A percentile compares a stretch with the other conserved stretches of the same genome.
phyloP scores from a whole-genome alignment of 441 rosid genomes.

The Metrosideros polymorpha region DNA sequence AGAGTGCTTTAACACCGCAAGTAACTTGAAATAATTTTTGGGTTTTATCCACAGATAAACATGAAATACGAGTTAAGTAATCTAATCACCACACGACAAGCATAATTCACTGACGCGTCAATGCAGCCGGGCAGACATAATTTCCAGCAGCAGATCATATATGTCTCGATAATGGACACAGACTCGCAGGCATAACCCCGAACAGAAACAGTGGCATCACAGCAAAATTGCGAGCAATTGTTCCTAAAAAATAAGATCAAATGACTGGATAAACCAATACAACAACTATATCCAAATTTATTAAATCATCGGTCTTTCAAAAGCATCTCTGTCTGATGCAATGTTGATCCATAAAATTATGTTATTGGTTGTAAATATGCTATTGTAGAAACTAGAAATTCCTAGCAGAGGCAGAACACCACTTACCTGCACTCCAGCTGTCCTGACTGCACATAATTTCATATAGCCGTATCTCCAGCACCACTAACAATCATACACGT shows the following conservation, averaged over 20 bases:
- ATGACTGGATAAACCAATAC: background rate
- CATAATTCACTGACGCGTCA: background rate
- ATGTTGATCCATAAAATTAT: background rate
- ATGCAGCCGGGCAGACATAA: background rate
- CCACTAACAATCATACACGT: background rate
- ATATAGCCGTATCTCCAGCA: rapidly evolving
- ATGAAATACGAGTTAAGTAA: no score
- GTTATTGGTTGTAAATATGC: background rate
- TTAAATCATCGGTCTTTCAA: background rate
- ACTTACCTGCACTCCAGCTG: background rate
- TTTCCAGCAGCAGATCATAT: background rate
- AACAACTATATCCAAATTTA: background rate
- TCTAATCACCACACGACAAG: no score
- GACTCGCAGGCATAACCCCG: background rate
- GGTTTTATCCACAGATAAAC: no score
- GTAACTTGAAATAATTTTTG: no score
- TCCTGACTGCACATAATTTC: background rate
- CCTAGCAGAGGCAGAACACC: background rate
- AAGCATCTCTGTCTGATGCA: background rate
- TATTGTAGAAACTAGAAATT: background rate
- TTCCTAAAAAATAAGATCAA: no score
- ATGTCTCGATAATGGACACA: background rate
- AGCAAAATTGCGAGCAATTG: background rate
- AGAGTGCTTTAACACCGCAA: no score
- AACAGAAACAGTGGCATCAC: background rate